These are phyloP conservation scores for Spizellomyces punctatus DNA, from an alignment of 192 early-diverging fungal species.

Conservation along the genomic window DNA sequence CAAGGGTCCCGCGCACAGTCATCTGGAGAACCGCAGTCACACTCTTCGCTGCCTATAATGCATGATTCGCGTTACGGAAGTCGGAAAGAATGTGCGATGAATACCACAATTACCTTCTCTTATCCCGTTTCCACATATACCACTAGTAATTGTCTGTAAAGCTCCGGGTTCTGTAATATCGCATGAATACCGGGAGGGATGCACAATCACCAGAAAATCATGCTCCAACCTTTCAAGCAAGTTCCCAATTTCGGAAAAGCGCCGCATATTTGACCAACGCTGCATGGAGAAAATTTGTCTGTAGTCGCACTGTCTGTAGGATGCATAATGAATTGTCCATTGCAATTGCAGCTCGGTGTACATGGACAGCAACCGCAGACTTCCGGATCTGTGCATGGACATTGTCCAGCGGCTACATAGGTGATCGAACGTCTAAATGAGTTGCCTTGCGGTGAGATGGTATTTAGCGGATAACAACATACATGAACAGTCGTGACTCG, in stretches of 20 bases:
- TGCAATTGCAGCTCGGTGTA: constrained; percentile 53
- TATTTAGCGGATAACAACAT: neutral
- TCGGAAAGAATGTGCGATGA: neutral
- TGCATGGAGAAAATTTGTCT: constrained; percentile 47
- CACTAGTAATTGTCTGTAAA: constrained; percentile 34
- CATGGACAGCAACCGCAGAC: constrained; percentile 74
- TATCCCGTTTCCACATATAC: constrained; percentile 95
- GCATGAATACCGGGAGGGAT: neutral
- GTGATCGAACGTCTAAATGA: neutral
- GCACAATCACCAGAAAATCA: neutral
- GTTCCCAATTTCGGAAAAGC: constrained; percentile 26
- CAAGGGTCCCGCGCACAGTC: constrained; percentile 78
- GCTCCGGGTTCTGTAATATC: constrained; percentile 38
- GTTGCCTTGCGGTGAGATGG: neutral
- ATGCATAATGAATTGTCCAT: constrained; percentile 50
- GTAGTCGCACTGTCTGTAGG: constrained; percentile 51
- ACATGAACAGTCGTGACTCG: constrained; percentile 78
- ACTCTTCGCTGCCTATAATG: constrained; percentile 68
- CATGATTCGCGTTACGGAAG: neutral
- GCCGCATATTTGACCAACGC: constrained; percentile 37
- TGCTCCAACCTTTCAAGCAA: constrained; percentile 11
- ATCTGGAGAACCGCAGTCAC: constrained; percentile 77
- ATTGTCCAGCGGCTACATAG: constrained; percentile 7
- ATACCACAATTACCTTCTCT: constrained; percentile 56
- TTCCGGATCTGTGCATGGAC: constrained; percentile 27